A percentile compares a stretch with the other conserved stretches of the same genome.
Evolutionary conservation across 2,329 filamentous ascomycete genomes (phyloP).

Genomic region (Curvularia sp.): DNA sequence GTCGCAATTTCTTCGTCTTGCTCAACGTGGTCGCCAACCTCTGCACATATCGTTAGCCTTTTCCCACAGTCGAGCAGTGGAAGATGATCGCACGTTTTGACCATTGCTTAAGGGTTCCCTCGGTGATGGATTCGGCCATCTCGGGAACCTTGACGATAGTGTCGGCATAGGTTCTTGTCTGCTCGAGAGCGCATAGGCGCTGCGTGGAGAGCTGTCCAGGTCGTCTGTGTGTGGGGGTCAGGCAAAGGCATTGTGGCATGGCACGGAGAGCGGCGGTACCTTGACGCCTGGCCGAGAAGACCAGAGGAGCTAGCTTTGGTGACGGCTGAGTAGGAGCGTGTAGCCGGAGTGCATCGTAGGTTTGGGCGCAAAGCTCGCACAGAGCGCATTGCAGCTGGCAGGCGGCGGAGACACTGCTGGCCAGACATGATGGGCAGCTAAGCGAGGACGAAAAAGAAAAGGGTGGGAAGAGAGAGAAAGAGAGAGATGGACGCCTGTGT

Average conservation of each 20-base stretch:
- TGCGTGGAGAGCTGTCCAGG: conserved; percentile 38
- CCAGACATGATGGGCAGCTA: conserved; percentile 42
- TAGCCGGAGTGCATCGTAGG: conserved; percentile 36
- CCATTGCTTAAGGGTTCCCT: conserved; percentile 96
- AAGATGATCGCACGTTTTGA: conserved; percentile 67
- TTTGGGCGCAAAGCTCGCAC: conserved; percentile 42
- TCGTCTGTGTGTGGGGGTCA: conserved; percentile 35
- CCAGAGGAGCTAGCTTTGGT: conserved; percentile 45
- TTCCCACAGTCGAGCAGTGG: neutral
- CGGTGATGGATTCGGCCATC: conserved; percentile 98
- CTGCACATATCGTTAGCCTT: conserved; percentile 46
- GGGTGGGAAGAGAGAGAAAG: conserved; percentile 13
- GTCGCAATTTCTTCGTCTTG: conserved; percentile 97
- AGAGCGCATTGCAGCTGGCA: conserved; percentile 41
- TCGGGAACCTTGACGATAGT: conserved; percentile 90
- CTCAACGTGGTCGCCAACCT: conserved; percentile 92
- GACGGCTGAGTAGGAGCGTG: conserved; percentile 47
- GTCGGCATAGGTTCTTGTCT: conserved; percentile 66
- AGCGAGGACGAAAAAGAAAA: conserved; percentile 18
- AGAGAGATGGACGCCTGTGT: conserved; percentile 20
- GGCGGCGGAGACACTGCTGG: conserved; percentile 51
- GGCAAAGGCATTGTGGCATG: conserved; percentile 3
- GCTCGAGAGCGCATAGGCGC: conserved; percentile 39
- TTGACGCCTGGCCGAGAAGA: conserved; percentile 42
- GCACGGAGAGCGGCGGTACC: conserved; percentile 19